Conservation (phyloP, 768 basidiomycete genomes). For the Suillus brevipes region DNA sequence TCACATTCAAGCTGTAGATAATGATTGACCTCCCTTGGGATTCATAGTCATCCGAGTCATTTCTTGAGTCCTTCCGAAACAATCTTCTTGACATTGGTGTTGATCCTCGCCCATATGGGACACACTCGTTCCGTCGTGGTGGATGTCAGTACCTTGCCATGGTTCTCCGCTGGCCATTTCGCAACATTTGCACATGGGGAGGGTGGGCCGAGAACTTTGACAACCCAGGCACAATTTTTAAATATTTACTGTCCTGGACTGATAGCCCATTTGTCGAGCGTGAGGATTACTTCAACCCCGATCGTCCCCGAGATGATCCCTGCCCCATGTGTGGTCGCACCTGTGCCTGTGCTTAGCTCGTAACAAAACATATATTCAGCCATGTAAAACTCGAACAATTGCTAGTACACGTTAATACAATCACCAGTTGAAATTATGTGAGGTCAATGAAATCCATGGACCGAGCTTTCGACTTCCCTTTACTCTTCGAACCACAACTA, state of each 20-base stretch:
- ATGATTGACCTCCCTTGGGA: background rate
- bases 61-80: constrained; percentile 40
- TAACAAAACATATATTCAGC: no score
- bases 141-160: constrained; percentile 38
- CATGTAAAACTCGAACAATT: no score
- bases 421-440: no score
- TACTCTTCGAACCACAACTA: no score
- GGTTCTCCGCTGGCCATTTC: constrained; percentile 34
- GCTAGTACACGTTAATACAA: no score
- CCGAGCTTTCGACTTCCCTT: no score
- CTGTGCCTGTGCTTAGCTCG: background rate
- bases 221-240: constrained; percentile 39
- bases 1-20: background rate
- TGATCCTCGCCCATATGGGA: constrained; percentile 26
- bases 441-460: no score
- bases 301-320: background rate
- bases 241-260: constrained; percentile 37
- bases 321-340: background rate
- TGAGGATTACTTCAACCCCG: background rate
- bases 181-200: constrained; percentile 44
- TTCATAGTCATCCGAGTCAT: constrained; percentile 34
- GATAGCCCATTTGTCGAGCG: constrained; percentile 12
- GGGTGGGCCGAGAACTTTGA: constrained; percentile 42
- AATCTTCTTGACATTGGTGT: constrained; percentile 41
- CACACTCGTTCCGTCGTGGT: constrained; percentile 39